Evolutionary conservation across 768 basidiomycete species (phyloP).

Genomic region (Dacryopinax spathularia): DNA sequence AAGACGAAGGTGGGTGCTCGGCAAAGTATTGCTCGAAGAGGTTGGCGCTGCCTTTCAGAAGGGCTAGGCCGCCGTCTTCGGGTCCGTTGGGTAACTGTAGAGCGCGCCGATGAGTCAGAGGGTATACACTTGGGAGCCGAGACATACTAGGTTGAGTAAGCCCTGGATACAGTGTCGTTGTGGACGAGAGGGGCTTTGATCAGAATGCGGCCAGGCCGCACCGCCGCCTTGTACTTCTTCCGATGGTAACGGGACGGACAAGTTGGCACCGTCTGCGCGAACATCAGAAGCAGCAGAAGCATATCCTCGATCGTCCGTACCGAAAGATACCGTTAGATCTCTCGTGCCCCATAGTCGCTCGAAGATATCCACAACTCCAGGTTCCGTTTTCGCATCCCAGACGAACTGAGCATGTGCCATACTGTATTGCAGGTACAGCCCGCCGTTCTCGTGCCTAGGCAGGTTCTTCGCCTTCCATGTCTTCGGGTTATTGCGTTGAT

Average conservation of each 20-base stretch:
- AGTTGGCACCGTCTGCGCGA: not conserved
- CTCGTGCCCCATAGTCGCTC: constrained; percentile 17
- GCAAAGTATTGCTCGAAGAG: constrained; percentile 24
- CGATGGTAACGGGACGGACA: not conserved
- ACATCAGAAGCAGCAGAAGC: not conserved
- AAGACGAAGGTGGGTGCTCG: not conserved
- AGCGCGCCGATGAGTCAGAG: not conserved
- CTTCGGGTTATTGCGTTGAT: constrained; percentile 21
- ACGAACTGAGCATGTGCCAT: constrained; percentile 14
- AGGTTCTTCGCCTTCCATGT: constrained; percentile 22
- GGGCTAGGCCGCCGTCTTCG: constrained; percentile 27
- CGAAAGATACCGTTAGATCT: constrained; percentile 8
- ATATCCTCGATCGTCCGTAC: too few species aligned
- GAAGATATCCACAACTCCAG: constrained; percentile 13
- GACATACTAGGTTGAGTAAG: not conserved
- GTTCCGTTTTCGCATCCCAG: constrained; percentile 17
- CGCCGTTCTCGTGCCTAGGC: constrained; percentile 15
- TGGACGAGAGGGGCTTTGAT: not conserved
- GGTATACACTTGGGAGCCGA: not conserved
- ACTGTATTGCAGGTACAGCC: constrained; percentile 7
- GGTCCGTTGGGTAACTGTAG: constrained; percentile 19
- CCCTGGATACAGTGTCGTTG: not conserved
- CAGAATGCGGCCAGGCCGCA: not conserved
- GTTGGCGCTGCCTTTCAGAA: constrained; percentile 22
- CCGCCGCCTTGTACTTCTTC: not conserved